Conservation (phyloP, 371 early-diverging fungal species). For the Mucor piriformis region DNA sequence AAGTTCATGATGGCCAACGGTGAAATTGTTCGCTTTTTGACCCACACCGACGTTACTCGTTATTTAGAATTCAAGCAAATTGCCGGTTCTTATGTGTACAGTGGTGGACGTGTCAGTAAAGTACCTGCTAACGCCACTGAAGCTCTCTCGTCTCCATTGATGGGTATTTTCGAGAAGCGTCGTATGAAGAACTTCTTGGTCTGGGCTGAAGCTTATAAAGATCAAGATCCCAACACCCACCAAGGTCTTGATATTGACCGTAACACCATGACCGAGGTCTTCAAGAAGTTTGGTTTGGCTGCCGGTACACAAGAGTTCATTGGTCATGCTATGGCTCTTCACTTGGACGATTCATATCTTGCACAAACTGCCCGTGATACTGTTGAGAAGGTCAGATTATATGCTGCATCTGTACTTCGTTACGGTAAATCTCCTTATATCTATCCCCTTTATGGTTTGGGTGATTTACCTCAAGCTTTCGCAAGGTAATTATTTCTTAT, state of each 20-base stretch:
- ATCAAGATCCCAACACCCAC: conserved; percentile 82
- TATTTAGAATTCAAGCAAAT: conserved; percentile 98
- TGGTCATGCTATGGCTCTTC: conserved; percentile 97
- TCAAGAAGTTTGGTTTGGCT: conserved; percentile 92
- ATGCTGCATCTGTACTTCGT: conserved; percentile 91
- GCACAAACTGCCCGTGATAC: conserved; percentile 87
- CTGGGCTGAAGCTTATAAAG: conserved; percentile 86
- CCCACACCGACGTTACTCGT: conserved; percentile 96
- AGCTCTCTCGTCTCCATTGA: conserved; percentile 85
- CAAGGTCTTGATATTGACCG: conserved; percentile 79
- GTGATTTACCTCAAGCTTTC: conserved; percentile 99
- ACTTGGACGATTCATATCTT: conserved; percentile 95
- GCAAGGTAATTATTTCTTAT: conserved; percentile 72
- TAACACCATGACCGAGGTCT: conserved; percentile 86
- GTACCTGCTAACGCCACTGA: conserved; percentile 96
- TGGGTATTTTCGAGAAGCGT: conserved; percentile 97
- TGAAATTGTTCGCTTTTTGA: conserved; percentile 82
- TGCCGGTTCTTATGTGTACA: conserved; percentile 94
- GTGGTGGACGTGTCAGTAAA: conserved; percentile 87
- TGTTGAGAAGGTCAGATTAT: conserved; percentile 93
- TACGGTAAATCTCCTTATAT: conserved; percentile 99
- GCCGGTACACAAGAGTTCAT: conserved; percentile 96
- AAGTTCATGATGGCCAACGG: conserved; percentile 99
- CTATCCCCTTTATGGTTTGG: conserved; percentile 99
- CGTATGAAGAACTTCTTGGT: conserved; percentile 97